Evolutionary conservation across 2,329 filamentous ascomycete species (phyloP).

Genomic region (Nigrograna mackinnonii): DNA sequence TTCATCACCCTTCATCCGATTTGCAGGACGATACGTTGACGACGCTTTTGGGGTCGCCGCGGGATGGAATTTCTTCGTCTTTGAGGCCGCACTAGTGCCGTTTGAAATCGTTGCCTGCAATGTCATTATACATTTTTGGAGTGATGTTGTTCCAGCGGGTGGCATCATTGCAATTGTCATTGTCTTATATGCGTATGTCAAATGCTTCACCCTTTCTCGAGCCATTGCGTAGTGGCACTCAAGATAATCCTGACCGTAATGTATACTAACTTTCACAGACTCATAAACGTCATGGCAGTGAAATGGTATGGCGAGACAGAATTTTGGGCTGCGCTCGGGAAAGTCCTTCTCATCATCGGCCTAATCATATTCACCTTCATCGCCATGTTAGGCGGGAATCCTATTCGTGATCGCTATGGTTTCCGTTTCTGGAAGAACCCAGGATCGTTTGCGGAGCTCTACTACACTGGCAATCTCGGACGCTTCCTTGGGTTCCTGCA

Average conservation of each 20-base stretch:
- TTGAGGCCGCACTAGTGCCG: conserved; percentile 68
- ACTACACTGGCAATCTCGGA: conserved; percentile 70
- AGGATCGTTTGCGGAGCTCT: conserved; percentile 68
- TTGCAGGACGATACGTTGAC: conserved; percentile 75
- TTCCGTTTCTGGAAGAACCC: conserved; percentile 60
- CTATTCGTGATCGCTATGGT: conserved; percentile 55
- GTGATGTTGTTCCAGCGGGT: conserved; percentile 60
- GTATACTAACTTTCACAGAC: conserved; percentile 29
- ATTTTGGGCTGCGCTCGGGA: conserved; percentile 71
- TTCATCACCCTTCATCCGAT: conserved; percentile 77
- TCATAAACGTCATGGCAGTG: conserved; percentile 69
- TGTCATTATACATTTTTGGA: conserved; percentile 49
- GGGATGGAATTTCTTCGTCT: conserved; percentile 76
- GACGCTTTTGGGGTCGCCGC: conserved; percentile 74
- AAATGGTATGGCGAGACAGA: conserved; percentile 60
- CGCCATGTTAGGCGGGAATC: conserved; percentile 82
- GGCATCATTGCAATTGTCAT: conserved; percentile 65
- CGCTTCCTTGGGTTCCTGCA: conserved; percentile 75
- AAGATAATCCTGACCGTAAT: background rate
- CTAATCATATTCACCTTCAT: conserved; percentile 69
- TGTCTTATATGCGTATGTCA: conserved; percentile 59
- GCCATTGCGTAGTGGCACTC: too few relatives aligned
- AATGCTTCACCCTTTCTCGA: too few relatives aligned
- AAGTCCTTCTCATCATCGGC: conserved; percentile 51
- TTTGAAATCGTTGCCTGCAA: conserved; percentile 64